phyloP scores from a whole-genome alignment of 1,284 basidiomycete species.

The Sphagnurus paluster region DNA sequence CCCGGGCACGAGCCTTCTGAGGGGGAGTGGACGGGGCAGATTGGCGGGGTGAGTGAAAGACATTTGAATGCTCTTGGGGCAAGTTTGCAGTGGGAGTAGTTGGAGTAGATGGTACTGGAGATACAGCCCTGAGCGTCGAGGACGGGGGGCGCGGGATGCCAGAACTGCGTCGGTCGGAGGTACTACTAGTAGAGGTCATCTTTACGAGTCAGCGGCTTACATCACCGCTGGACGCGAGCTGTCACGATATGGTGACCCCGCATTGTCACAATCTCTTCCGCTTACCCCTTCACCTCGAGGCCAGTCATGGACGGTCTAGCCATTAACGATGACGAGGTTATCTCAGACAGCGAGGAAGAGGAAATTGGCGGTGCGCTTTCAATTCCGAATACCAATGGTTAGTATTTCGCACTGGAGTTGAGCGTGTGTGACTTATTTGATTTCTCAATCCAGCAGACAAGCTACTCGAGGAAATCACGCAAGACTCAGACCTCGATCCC shows the following conservation, averaged over 20 bases:
- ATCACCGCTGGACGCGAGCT: slow-evolving; percentile 14
- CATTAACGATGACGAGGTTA: slow-evolving; percentile 20
- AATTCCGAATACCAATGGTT: not conserved
- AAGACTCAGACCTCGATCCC: slow-evolving; percentile 9
- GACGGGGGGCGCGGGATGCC: slow-evolving; percentile 33
- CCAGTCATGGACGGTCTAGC: slow-evolving; percentile 11
- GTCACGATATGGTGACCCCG: slow-evolving; percentile 17
- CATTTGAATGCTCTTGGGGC: slow-evolving; percentile 4
- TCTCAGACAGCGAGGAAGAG: slow-evolving; percentile 24
- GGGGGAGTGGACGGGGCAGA: slow-evolving; percentile 31
- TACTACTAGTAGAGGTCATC: slow-evolving; percentile 10
- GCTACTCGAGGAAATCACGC: slow-evolving; percentile 7
- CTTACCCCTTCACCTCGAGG: not conserved
- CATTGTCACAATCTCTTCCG: slow-evolving; percentile 1
- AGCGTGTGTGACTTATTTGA: not conserved
- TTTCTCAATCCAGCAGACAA: not conserved
- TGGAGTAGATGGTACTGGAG: slow-evolving; percentile 22
- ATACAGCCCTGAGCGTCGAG: slow-evolving; percentile 30
- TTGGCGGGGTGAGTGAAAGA: slow-evolving; percentile 12
- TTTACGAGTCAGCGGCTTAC: slow-evolving; percentile 12
- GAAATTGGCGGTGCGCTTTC: slow-evolving; percentile 3
- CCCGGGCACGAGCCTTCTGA: slow-evolving; percentile 68
- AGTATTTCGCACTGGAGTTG: not conserved
- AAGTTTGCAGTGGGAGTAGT: slow-evolving; percentile 13
- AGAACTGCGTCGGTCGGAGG: slow-evolving; percentile 25